phyloP scores from a whole-genome alignment of 768 basidiomycete genomes.

The Phallus indusiatus region DNA sequence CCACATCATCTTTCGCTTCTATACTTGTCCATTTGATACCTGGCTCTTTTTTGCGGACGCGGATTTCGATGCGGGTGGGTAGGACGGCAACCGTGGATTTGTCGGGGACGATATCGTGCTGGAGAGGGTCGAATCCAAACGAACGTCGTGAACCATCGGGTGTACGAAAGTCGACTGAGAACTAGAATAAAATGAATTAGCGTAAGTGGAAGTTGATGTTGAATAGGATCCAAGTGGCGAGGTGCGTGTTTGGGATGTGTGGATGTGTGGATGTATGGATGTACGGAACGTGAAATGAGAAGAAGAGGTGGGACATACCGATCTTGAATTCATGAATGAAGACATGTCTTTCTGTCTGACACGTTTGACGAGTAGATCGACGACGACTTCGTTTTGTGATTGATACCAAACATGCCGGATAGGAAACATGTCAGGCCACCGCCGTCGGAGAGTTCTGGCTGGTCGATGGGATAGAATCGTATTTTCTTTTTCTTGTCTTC shows the following conservation, averaged over 20 bases:
- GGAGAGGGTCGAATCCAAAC: background rate
- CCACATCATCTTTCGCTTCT: conserved; percentile 8
- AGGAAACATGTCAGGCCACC: background rate
- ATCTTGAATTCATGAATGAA: background rate
- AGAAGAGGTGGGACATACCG: background rate
- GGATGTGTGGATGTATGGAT: no score
- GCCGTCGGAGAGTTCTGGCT: no score
- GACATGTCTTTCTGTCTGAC: conserved; percentile 3
- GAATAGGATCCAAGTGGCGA: background rate
- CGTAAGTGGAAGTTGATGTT: background rate
- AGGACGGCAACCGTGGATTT: conserved; percentile 7
- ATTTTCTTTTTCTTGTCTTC: no score
- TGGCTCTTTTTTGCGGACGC: conserved; percentile 8
- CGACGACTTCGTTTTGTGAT: conserved; percentile 8
- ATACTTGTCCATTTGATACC: conserved; percentile 10
- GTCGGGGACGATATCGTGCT: conserved; percentile 5
- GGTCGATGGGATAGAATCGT: no score
- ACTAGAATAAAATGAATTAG: background rate
- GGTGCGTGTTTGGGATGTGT: background rate
- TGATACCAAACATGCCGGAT: conserved; percentile 9
- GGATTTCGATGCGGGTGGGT: conserved; percentile 8
- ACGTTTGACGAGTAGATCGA: conserved; percentile 8
- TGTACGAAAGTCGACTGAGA: conserved; percentile 3
- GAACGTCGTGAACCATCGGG: background rate
- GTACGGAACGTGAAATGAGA: no score